A percentile compares a stretch with the other conserved stretches of the same genome.
phyloP scores from a whole-genome alignment of 352 stramenopile genomes.

The Peronospora farinosa region DNA sequence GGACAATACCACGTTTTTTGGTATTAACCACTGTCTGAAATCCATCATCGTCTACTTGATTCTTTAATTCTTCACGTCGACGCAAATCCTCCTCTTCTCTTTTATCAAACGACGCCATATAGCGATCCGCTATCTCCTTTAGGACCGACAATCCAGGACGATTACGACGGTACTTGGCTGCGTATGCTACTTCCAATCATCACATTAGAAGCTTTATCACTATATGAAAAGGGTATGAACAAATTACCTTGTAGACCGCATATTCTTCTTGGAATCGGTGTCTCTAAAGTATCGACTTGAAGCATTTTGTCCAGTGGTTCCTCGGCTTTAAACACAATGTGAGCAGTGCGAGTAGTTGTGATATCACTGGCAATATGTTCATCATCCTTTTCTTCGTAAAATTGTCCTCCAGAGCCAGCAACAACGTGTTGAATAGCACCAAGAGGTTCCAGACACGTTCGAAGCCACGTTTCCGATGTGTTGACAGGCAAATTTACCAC shows the following conservation, averaged over 20 bases:
- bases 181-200: conserved; percentile 26
- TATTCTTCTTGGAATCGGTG: conserved; percentile 13
- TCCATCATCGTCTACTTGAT: conserved; percentile 72
- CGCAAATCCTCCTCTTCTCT: conserved; percentile 55
- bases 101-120: conserved; percentile 73
- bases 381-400: conserved; percentile 6
- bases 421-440: conserved; percentile 64
- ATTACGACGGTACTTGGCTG: conserved; percentile 60
- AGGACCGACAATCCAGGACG: conserved; percentile 56
- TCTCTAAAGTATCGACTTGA: conserved; percentile 34
- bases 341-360: conserved; percentile 35
- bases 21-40: conserved; percentile 79
- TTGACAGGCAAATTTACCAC: conserved; percentile 58
- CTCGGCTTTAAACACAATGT: conserved; percentile 74
- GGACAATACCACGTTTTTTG: conserved; percentile 58
- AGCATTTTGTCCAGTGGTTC: conserved; percentile 54
- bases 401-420: conserved; percentile 9
- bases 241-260: conserved; percentile 35
- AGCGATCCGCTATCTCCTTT: conserved; percentile 63
- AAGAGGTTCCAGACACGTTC: conserved; percentile 38
- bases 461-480: conserved; percentile 51
- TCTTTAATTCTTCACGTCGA: conserved; percentile 68
- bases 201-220: neutral
- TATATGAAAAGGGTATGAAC: neutral
- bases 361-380: conserved; percentile 16